Percentiles rank a stretch among this genome's conserved stretches.
phyloP scores from a whole-genome alignment of 805 yeast genomes.

The Monosporozyma aquatica region DNA sequence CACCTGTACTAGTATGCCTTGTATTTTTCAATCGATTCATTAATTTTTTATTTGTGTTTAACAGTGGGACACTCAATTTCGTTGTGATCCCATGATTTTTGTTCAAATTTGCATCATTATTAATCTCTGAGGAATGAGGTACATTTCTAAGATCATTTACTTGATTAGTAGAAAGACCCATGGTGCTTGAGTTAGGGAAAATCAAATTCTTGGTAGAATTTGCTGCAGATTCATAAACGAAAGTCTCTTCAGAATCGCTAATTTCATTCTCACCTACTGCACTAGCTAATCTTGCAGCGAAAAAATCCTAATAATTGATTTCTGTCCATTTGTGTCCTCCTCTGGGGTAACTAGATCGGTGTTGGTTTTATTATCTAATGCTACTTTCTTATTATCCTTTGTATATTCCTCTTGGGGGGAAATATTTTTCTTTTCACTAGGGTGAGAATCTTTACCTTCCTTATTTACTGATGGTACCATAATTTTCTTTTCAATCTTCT shows the following conservation, averaged over 20 bases:
- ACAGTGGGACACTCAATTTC: conserved; percentile 28
- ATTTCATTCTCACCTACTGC: conserved; percentile 87
- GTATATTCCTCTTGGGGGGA: too few relatives aligned
- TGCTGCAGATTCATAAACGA: conserved; percentile 68
- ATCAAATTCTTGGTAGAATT: conserved; percentile 24
- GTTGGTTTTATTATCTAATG: too few relatives aligned
- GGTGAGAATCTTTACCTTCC: too few relatives aligned
- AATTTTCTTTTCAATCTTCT: background rate
- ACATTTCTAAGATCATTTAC: conserved; percentile 1
- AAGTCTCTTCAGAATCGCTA: conserved; percentile 87
- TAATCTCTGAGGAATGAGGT: background rate
- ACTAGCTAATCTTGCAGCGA: conserved; percentile 89
- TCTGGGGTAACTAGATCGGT: too few relatives aligned
- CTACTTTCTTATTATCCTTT: conserved; percentile 1
- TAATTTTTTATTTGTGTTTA: conserved; percentile 22
- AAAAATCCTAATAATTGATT: conserved; percentile 67
- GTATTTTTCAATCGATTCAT: conserved; percentile 22
- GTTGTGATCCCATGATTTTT: conserved; percentile 21
- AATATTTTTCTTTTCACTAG: too few relatives aligned
- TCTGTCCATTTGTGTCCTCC: conserved; percentile 19
- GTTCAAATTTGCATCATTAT: background rate
- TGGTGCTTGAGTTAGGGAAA: conserved; percentile 10
- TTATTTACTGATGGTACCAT: background rate
- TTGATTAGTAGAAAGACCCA: conserved; percentile 18
- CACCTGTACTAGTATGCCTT: conserved; percentile 29